These are phyloP conservation scores for Penicillium sp. DNA, from an alignment of 2,329 filamentous ascomycete species.

Conservation along the genomic window DNA sequence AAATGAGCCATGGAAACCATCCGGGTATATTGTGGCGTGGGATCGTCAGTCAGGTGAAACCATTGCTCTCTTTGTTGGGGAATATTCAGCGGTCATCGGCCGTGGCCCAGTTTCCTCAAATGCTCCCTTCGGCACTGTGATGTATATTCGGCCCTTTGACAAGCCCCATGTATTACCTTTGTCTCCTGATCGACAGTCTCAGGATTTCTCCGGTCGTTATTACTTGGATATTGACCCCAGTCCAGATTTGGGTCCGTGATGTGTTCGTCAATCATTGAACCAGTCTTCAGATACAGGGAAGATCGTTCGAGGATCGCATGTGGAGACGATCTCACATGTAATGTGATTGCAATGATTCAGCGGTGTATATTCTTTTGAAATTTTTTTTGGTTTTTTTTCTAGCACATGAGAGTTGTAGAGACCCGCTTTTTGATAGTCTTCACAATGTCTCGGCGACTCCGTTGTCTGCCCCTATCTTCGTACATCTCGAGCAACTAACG, in stretches of 20 bases:
- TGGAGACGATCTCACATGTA: conserved; percentile 10
- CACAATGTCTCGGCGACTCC: background rate
- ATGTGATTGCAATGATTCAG: background rate
- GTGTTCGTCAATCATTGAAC: background rate
- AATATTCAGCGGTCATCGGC: conserved; percentile 23
- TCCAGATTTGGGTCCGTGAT: conserved; percentile 8
- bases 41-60: conserved; percentile 33
- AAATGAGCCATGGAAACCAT: conserved; percentile 27
- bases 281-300: background rate
- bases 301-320: background rate
- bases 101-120: conserved; percentile 17
- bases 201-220: conserved; percentile 1
- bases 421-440: background rate
- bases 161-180: background rate
- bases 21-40: conserved; percentile 40
- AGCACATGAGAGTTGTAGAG: background rate
- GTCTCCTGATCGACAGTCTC: background rate
- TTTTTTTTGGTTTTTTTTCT: background rate
- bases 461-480: background rate
- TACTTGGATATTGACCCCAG: conserved; percentile 16
- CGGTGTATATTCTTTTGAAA: background rate
- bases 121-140: conserved; percentile 19
- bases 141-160: conserved; percentile 8
- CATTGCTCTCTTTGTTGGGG: conserved; percentile 33
- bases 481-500: background rate